Evolutionary conservation across 768 basidiomycete genomes (phyloP).

Genomic region (Hirschioporus abietinus): DNA sequence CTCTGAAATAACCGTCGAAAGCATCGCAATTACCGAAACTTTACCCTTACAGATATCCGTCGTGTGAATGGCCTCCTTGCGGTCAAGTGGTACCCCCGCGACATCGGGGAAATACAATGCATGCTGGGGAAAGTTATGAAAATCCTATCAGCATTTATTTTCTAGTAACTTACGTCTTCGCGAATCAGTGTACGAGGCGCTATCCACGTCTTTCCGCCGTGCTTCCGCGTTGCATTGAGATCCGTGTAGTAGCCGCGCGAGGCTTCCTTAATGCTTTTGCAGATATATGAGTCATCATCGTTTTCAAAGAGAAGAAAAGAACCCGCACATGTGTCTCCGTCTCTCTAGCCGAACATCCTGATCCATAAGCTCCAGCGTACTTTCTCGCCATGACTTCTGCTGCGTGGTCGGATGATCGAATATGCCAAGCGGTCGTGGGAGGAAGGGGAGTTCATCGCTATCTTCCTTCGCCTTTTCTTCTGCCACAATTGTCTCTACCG

Average conservation of each 20-base stretch:
- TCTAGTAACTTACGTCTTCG: constrained; percentile 65
- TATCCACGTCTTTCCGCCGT: constrained; percentile 94
- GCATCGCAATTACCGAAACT: constrained; percentile 74
- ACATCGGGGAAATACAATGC: constrained; percentile 90
- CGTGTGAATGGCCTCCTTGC: constrained; percentile 57
- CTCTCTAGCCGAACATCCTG: constrained; percentile 66
- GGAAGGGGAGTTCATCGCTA: constrained; percentile 24
- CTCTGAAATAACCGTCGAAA: constrained; percentile 86
- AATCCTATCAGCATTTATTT: not conserved
- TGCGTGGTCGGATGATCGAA: constrained; percentile 58
- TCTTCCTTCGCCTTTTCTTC: constrained; percentile 1
- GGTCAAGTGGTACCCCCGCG: constrained; percentile 60
- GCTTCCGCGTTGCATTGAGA: constrained; percentile 66
- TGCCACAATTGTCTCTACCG: not conserved
- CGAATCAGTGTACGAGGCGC: constrained; percentile 85
- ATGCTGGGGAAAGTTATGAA: constrained; percentile 47
- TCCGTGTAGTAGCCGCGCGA: constrained; percentile 88
- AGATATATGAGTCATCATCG: not conserved
- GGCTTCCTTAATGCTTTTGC: constrained; percentile 49
- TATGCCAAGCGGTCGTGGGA: constrained; percentile 75
- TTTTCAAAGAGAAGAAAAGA: constrained; percentile 8
- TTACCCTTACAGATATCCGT: constrained; percentile 71
- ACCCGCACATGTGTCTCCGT: constrained; percentile 50
- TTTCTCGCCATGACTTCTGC: constrained; percentile 52
- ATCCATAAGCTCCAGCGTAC: constrained; percentile 64